phyloP scores from a whole-genome alignment of 2,329 filamentous ascomycete species.

The Endothia cerciana region DNA sequence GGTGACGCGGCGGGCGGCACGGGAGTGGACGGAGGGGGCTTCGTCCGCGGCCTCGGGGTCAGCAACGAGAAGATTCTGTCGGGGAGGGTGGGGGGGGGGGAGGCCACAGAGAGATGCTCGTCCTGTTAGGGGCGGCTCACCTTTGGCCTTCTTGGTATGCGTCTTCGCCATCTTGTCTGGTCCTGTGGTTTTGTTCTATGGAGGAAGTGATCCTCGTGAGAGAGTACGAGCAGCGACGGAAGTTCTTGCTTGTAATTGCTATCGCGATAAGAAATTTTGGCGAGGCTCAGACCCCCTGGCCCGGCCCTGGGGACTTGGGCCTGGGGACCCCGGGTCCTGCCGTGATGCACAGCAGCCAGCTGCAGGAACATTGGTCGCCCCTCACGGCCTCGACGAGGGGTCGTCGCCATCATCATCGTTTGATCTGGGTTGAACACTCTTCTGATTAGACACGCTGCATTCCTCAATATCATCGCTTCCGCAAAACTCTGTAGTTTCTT shows the following conservation, averaged over 20 bases:
- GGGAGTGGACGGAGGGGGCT: constrained; percentile 69
- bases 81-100: neutral
- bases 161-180: constrained; percentile 26
- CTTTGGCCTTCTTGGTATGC: constrained; percentile 23
- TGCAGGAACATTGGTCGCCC: neutral
- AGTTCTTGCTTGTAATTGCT: constrained; percentile 9
- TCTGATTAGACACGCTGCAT: neutral
- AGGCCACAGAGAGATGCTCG: neutral
- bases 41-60: neutral
- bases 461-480: neutral
- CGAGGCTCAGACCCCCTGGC: no score
- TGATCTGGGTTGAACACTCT: neutral
- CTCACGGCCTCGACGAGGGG: neutral
- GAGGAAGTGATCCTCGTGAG: no score
- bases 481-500: neutral
- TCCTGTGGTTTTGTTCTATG: neutral
- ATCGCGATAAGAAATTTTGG: constrained; percentile 27
- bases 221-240: neutral
- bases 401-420: neutral
- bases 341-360: neutral
- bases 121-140: constrained; percentile 7
- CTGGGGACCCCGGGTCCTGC: neutral
- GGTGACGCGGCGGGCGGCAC: constrained; percentile 72
- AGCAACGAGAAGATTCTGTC: neutral
- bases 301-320: no score